These are phyloP conservation scores for Penicillium sp. DNA, from an alignment of 2,329 filamentous ascomycete species.

Conservation along the genomic window DNA sequence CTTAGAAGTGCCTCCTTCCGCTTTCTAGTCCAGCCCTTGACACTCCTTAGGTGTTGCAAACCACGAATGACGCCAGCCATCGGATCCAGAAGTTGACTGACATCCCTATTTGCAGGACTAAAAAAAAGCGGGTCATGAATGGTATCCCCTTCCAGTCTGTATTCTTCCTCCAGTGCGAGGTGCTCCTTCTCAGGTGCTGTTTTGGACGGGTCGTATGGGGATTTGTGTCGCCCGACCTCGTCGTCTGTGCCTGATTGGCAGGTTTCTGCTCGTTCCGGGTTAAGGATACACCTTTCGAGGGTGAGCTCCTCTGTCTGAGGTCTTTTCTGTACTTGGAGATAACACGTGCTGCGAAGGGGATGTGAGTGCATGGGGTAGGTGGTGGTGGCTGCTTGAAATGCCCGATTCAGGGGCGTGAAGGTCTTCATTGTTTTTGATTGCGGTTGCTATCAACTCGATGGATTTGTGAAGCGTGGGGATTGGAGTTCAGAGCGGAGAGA, in stretches of 20 bases:
- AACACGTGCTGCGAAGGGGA: not conserved
- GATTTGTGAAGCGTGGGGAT: not conserved
- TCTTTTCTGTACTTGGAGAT: not conserved
- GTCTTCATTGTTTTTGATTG: not conserved
- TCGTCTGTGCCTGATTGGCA: constrained; percentile 30
- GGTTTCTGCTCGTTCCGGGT: constrained; percentile 22
- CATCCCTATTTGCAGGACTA: constrained; percentile 26
- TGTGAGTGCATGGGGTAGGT: not conserved
- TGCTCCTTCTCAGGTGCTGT: constrained; percentile 25
- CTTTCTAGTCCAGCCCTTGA: constrained; percentile 28
- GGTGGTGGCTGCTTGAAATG: not conserved
- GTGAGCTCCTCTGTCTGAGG: not conserved
- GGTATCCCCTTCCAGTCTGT: constrained; percentile 18
- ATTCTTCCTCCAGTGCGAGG: constrained; percentile 24
- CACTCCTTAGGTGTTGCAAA: constrained; percentile 21
- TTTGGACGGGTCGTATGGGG: constrained; percentile 28
- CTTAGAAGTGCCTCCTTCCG: constrained; percentile 18
- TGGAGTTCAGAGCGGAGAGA: not conserved
- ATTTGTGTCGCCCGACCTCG: constrained; percentile 27
- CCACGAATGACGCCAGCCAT: constrained; percentile 19
- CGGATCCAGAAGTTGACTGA: constrained; percentile 23
- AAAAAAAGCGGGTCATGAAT: constrained; percentile 24
- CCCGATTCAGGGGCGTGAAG: not conserved
- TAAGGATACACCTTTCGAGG: constrained; percentile 22
- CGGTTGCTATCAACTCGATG: not conserved